phyloP scores from a whole-genome alignment of 179 eudicot genomes.

The Sideroxylon spinosum region DNA sequence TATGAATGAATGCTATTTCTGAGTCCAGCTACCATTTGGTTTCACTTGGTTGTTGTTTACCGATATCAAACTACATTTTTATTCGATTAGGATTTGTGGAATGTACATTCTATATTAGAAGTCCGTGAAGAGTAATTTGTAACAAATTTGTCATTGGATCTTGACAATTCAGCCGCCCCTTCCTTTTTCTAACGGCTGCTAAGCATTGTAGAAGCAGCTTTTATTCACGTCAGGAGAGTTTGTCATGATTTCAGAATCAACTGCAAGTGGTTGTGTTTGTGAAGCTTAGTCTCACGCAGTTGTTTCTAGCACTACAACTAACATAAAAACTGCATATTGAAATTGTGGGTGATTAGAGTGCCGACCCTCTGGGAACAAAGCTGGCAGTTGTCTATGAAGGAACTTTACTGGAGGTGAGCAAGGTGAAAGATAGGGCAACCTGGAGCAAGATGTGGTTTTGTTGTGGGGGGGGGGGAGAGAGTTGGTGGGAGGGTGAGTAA shows the following conservation, averaged over 20 bases:
- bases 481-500: too few species aligned
- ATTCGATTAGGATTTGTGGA: neutral
- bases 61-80: neutral
- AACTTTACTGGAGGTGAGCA: too few species aligned
- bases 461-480: too few species aligned
- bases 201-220: neutral
- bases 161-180: neutral
- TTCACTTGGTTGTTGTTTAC: neutral
- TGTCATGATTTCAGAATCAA: neutral
- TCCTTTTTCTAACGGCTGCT: neutral
- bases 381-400: too few species aligned
- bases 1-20: neutral
- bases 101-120: neutral
- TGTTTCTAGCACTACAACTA: too few species aligned
- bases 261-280: too few species aligned
- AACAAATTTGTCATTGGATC: neutral
- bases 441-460: too few species aligned
- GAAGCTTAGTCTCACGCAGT: neutral
- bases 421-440: too few species aligned
- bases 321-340: neutral
- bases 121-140: neutral
- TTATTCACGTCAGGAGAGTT: neutral
- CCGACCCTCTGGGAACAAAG: too few species aligned
- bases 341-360: too few species aligned
- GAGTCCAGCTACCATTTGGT: neutral